A percentile compares a stretch with the other conserved stretches of the same genome.
These are phyloP conservation scores for Stachybotrys chartarum DNA, from an alignment of 2,329 filamentous ascomycete genomes.

Conservation along the genomic window DNA sequence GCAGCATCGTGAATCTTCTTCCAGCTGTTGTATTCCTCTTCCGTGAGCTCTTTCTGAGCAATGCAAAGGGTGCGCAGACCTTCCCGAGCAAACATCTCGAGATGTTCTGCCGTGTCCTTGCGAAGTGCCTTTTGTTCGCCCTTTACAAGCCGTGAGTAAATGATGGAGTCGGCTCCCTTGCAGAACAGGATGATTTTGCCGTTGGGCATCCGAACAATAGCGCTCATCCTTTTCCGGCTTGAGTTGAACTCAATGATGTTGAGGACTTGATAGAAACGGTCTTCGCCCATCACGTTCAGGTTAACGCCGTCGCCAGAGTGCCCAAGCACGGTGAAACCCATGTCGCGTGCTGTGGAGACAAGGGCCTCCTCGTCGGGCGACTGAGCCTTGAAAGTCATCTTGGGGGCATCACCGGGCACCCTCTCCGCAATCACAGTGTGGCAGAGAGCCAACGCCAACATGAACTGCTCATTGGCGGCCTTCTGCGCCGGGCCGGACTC, in stretches of 20 bases:
- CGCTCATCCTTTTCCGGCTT: conserved; percentile 93
- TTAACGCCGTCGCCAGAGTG: conserved; percentile 73
- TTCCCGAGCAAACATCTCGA: conserved; percentile 95
- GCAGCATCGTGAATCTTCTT: conserved; percentile 82
- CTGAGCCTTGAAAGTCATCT: conserved; percentile 92
- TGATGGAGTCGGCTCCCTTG: conserved; percentile 96
- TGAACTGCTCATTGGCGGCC: conserved; percentile 77
- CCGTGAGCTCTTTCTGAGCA: conserved; percentile 70
- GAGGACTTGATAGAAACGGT: conserved; percentile 77
- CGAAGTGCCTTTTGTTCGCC: conserved; percentile 83
- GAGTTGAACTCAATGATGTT: conserved; percentile 98
- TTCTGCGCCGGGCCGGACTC: conserved; percentile 70
- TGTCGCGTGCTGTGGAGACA: conserved; percentile 88
- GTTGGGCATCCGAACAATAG: conserved; percentile 91
- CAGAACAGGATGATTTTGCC: conserved; percentile 86
- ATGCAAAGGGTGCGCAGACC: conserved; percentile 93
- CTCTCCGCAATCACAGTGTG: conserved; percentile 93
- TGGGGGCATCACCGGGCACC: conserved; percentile 81
- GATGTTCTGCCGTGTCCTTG: conserved; percentile 78
- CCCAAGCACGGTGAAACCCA: conserved; percentile 88
- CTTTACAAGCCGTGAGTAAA: conserved; percentile 81
- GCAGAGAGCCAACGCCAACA: conserved; percentile 91
- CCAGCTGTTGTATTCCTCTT: conserved; percentile 81
- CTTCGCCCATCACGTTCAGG: conserved; percentile 79
- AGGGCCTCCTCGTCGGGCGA: conserved; percentile 94